Conservation (phyloP, 2,329 filamentous ascomycete species). For the Fusarium albosuccineum region DNA sequence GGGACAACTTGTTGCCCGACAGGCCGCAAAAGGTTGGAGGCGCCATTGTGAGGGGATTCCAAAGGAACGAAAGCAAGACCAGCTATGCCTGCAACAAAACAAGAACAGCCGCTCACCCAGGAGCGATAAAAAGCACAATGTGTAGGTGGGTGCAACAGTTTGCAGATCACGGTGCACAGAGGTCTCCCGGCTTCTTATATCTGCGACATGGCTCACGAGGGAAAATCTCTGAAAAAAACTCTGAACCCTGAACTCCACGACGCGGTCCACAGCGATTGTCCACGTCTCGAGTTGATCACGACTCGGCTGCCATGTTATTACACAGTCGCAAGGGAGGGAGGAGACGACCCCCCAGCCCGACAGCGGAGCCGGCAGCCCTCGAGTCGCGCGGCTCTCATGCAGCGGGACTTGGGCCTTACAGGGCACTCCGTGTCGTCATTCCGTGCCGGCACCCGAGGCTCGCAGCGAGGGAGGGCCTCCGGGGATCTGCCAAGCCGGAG, state of each 20-base stretch:
- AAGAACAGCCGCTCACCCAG: constrained; percentile 28
- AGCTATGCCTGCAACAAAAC: constrained; percentile 32
- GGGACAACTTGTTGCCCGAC: constrained; percentile 67
- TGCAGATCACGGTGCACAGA: background rate
- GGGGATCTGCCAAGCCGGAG: constrained; percentile 43
- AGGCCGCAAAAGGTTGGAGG: constrained; percentile 70
- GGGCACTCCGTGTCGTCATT: constrained; percentile 34
- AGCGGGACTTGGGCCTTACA: constrained; percentile 3
- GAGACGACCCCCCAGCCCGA: background rate
- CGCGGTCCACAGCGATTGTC: constrained; percentile 23
- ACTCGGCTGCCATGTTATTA: constrained; percentile 8
- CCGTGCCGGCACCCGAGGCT: constrained; percentile 38
- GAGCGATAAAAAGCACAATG: constrained; percentile 24
- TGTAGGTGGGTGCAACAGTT: constrained; percentile 5
- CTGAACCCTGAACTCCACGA: constrained; percentile 23
- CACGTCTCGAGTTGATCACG: constrained; percentile 39
- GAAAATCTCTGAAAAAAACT: constrained; percentile 17
- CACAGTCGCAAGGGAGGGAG: background rate
- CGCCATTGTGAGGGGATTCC: constrained; percentile 56
- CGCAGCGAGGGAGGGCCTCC: constrained; percentile 1
- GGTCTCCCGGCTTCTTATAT: constrained; percentile 30
- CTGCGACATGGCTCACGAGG: background rate
- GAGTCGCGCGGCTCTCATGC: constrained; percentile 25
- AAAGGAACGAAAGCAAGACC: constrained; percentile 30
- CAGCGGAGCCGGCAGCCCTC: constrained; percentile 15